Base-by-base conservation (phyloP, 140 eudicot species). In the Flaveria floridana region DNA sequence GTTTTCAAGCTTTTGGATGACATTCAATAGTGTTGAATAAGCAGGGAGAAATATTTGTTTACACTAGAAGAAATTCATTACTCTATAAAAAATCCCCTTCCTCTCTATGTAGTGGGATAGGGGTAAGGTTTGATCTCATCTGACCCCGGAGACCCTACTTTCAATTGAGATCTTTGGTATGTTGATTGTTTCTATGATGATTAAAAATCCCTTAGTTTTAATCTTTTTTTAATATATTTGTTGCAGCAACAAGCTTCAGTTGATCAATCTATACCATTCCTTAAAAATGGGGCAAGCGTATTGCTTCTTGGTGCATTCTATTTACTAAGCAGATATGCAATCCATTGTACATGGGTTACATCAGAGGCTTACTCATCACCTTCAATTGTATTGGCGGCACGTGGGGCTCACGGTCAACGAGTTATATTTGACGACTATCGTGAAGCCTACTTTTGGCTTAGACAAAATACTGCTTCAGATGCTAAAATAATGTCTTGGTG, bases 331-430 rank as follows among this genome's bases (percentile, higher is more conserved):
- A 77, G 99, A 88, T 94, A 94, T 68, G 96, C 81, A 34, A 90
- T 76, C 74, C 99, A 93, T 47, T 90, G 97, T 52, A 89, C 93
- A 1, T 91, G 97, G 97, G 96, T 91, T 14, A 91, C 97, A 53
- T 89, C 97, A n/a, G 96, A 91, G 83, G 97, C 97, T 25, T 91
- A 91, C 81, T 91, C 96, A 12, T 89, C 97, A 34, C 97, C 97
- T 13, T 91, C 97, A 53, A 91, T 91, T 30, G 97, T 91, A 23
- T 84, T 91, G 68, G 91, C 97, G 51, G 97, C 97, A 70, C 84
- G 96, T 70, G 97, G 96, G 55, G 89, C 94, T 78, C 83, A 91
- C 41, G 97, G 97, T 51, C 82, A 87, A 74, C 66, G 96, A 76
- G 92, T 91, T 11, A 89, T 91, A 28, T 91, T 91, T 66, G 96